These are phyloP conservation scores for Aphanomyces astaci DNA, from an alignment of 352 stramenopile species.

Conservation along the genomic window DNA sequence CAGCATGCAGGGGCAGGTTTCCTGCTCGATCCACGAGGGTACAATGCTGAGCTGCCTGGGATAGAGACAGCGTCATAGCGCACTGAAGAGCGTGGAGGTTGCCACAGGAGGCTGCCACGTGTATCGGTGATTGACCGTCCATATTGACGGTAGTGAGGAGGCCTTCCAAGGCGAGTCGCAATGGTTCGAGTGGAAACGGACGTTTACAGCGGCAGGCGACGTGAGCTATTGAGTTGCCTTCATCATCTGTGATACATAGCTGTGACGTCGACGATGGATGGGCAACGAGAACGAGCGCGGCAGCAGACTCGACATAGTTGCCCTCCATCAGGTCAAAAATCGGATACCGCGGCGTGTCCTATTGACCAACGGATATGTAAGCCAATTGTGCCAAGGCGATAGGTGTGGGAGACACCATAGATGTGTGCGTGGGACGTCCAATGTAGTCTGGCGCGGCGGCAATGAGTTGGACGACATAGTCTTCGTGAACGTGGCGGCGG, in stretches of 20 bases:
- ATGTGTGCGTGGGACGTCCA: background rate
- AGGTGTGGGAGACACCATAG: background rate
- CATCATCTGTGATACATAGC: background rate
- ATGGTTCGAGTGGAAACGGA: background rate
- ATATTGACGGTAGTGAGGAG: background rate
- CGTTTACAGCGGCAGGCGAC: background rate
- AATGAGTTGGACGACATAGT: background rate
- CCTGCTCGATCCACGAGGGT: background rate
- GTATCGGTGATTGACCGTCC: conserved; percentile 7
- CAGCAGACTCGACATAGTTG: background rate
- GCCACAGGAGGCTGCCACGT: background rate
- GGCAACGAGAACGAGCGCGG: background rate
- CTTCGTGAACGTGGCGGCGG: background rate
- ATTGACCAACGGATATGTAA: background rate
- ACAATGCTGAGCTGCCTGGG: background rate
- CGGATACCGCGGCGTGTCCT: background rate
- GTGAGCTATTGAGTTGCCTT: conserved; percentile 18
- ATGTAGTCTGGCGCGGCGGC: background rate
- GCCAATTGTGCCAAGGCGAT: too few relatives aligned
- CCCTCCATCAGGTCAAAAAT: background rate
- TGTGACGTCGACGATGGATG: background rate
- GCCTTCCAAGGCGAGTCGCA: background rate
- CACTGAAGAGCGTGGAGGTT: background rate
- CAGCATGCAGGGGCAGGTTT: conserved; percentile 7
- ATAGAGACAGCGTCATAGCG: background rate